Percentiles rank a stretch among this genome's conserved stretches.
Evolutionary conservation across 768 basidiomycete species (phyloP).

Genomic region (Pleurotus tuber-regium): DNA sequence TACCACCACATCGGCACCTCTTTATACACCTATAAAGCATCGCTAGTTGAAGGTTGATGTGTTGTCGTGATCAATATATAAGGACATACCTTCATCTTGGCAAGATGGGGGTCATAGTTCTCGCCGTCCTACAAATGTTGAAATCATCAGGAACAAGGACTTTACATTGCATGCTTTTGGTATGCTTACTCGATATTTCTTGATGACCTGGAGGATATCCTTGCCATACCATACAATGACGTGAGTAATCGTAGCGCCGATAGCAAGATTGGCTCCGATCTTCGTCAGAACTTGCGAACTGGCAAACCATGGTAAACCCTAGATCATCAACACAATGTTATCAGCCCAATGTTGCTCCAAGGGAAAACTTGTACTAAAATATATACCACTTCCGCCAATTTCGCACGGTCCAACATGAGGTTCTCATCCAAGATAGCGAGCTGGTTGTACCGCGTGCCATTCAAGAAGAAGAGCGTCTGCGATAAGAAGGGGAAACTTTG

Average conservation of each 20-base stretch:
- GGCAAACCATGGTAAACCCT: slow-evolving; percentile 46
- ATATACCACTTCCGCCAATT: slow-evolving; percentile 42
- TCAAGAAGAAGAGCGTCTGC: slow-evolving; percentile 38
- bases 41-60: too few species aligned
- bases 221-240: slow-evolving; percentile 52
- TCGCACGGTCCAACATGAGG: slow-evolving; percentile 44
- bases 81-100: slow-evolving; percentile 47
- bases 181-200: slow-evolving; percentile 38
- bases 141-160: neutral
- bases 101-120: slow-evolving; percentile 50
- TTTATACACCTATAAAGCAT: slow-evolving; percentile 21
- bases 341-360: too few species aligned
- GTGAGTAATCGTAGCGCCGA: slow-evolving; percentile 50
- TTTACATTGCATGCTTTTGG: neutral
- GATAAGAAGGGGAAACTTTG: slow-evolving; percentile 59
- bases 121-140: slow-evolving; percentile 25
- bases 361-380: slow-evolving; percentile 22
- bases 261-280: slow-evolving; percentile 34
- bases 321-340: slow-evolving; percentile 13
- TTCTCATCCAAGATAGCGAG: slow-evolving; percentile 49
- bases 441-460: slow-evolving; percentile 51
- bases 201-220: slow-evolving; percentile 41
- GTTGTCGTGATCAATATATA: too few species aligned
- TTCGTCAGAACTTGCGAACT: slow-evolving; percentile 41
- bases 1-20: slow-evolving; percentile 56